Percentiles rank a stretch among this genome's conserved stretches.
phyloP scores from a whole-genome alignment of 805 yeast species.

The Candida boleticola region DNA sequence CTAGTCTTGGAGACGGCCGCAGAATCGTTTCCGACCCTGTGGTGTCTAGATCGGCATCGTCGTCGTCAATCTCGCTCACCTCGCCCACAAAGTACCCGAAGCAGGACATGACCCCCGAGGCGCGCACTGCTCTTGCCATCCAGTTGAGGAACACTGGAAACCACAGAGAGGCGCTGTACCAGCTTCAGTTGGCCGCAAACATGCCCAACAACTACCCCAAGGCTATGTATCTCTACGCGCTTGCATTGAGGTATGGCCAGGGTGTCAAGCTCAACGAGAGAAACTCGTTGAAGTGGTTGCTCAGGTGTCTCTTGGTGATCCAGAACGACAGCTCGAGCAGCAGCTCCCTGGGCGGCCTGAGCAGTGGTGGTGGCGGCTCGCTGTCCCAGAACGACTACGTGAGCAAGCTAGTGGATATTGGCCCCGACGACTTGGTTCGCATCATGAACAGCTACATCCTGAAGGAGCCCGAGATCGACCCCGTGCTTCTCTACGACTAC shows the following conservation, averaged over 20 bases:
- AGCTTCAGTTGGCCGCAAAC: constrained; percentile 61
- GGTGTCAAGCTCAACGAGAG: constrained; percentile 59
- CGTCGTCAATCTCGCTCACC: constrained; percentile 1
- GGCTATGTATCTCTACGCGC: constrained; percentile 69
- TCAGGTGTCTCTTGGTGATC: constrained; percentile 38
- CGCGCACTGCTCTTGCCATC: constrained; percentile 43
- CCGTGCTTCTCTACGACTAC: constrained; percentile 19
- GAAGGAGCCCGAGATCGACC: constrained; percentile 25
- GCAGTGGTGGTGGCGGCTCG: constrained; percentile 5
- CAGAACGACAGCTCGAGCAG: not conserved
- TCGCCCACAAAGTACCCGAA: constrained; percentile 8
- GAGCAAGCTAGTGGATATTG: constrained; percentile 23
- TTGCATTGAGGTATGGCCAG: constrained; percentile 65
- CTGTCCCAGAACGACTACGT: constrained; percentile 14
- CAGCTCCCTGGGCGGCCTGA: not conserved
- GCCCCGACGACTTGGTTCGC: constrained; percentile 27
- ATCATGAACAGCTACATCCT: constrained; percentile 24
- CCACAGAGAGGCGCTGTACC: constrained; percentile 66
- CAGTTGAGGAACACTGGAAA: constrained; percentile 56
- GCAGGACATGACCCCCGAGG: constrained; percentile 24
- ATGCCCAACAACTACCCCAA: constrained; percentile 51
- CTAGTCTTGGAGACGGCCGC: not conserved
- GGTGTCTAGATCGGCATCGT: not conserved
- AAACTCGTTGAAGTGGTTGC: constrained; percentile 59
- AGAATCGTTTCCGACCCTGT: constrained; percentile 5